Evolutionary conservation across 805 yeast species (phyloP).

Genomic region (Myxozyma mucilagina): DNA sequence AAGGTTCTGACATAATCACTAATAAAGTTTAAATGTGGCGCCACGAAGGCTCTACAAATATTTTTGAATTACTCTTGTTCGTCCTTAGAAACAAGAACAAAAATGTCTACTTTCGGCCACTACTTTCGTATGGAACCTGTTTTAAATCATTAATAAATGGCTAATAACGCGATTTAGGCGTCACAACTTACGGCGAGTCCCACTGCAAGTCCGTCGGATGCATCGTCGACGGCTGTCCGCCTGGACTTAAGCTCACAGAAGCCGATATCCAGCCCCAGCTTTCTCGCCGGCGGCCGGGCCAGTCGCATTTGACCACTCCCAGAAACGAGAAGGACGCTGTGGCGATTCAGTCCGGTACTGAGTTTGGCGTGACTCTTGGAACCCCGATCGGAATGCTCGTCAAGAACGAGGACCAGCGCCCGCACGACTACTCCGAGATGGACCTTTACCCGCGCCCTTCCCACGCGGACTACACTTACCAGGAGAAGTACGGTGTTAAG

Average conservation of each 20-base stretch:
- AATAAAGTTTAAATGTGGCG: too few relatives aligned
- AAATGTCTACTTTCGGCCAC: constrained; percentile 74
- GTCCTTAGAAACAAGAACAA: neutral
- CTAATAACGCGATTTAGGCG: constrained; percentile 46
- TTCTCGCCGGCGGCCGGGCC: constrained; percentile 97
- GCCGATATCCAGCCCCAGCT: constrained; percentile 93
- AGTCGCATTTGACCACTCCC: constrained; percentile 87
- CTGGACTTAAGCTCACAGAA: constrained; percentile 83
- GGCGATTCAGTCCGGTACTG: constrained; percentile 92
- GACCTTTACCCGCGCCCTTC: constrained; percentile 96
- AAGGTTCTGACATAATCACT: too few relatives aligned
- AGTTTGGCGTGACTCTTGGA: constrained; percentile 85
- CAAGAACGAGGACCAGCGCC: constrained; percentile 92
- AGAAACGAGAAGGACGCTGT: constrained; percentile 93
- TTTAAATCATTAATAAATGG: neutral
- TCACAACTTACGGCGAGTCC: constrained; percentile 97
- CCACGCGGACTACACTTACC: constrained; percentile 95
- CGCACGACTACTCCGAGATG: constrained; percentile 92
- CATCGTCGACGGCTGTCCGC: constrained; percentile 97
- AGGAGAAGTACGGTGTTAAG: constrained; percentile 85
- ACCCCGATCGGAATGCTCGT: constrained; percentile 95
- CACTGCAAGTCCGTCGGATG: constrained; percentile 98
- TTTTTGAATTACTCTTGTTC: neutral
- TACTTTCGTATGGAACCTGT: constrained; percentile 43
- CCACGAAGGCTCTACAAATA: neutral